Percentiles rank a stretch among this genome's conserved stretches.
phyloP scores from a whole-genome alignment of 768 basidiomycete species.

The Auricularia heimuer region DNA sequence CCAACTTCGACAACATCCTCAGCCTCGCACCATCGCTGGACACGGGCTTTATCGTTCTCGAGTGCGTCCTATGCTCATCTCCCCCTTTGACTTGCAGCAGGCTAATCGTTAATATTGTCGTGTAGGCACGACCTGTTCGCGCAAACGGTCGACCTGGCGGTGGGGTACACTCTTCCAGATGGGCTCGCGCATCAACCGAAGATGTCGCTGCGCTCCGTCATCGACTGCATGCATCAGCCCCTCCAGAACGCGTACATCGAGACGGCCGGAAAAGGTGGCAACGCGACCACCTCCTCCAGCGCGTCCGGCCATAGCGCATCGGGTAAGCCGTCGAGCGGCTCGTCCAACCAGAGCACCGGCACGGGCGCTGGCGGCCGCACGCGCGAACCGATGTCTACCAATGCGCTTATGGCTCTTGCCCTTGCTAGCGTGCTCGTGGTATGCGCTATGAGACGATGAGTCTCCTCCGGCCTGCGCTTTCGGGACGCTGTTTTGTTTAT shows the following conservation, averaged over 20 bases:
- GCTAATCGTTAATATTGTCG: neutral
- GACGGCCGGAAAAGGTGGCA: slow-evolving; percentile 9
- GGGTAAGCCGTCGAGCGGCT: neutral
- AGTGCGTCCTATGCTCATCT: slow-evolving; percentile 19
- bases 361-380: too few relatives aligned
- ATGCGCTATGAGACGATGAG: too few relatives aligned
- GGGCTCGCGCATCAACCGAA: slow-evolving; percentile 20
- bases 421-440: too few relatives aligned
- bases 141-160: slow-evolving; percentile 36
- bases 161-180: slow-evolving; percentile 34
- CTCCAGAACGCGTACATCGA: slow-evolving; percentile 30
- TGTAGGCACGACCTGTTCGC: slow-evolving; percentile 59
- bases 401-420: too few relatives aligned
- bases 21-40: slow-evolving; percentile 42
- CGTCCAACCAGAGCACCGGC: neutral
- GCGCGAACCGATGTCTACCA: too few relatives aligned
- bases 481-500: too few relatives aligned
- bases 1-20: slow-evolving; percentile 67
- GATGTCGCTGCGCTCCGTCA: slow-evolving; percentile 12
- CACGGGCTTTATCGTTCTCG: slow-evolving; percentile 73
- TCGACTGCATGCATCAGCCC: slow-evolving; percentile 12
- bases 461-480: too few relatives aligned
- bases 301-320: neutral
- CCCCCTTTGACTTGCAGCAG: neutral
- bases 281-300: neutral